Evolutionary conservation across 805 yeast genomes (phyloP).

Genomic region (Priceomyces haplophilus): DNA sequence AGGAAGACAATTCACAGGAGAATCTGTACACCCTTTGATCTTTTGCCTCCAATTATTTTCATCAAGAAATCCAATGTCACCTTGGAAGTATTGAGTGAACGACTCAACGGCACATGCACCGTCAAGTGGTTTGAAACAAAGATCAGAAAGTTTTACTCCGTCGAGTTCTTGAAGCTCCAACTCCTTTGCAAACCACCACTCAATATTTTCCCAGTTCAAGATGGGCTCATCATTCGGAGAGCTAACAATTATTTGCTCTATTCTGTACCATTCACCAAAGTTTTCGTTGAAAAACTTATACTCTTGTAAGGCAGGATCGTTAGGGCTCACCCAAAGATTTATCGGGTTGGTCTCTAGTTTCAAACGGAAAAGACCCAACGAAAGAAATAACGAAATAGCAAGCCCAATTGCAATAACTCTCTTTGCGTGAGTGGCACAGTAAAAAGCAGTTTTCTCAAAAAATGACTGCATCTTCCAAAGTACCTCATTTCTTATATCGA

Average conservation of each 20-base stretch:
- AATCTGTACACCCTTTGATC: conserved; percentile 59
- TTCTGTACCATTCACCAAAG: conserved; percentile 90
- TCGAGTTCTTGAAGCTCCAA: conserved; percentile 35
- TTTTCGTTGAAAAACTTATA: conserved; percentile 68
- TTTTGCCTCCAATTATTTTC: conserved; percentile 55
- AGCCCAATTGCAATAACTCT: conserved; percentile 21
- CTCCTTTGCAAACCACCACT: conserved; percentile 92
- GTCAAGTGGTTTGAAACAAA: conserved; percentile 82
- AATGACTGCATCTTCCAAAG: conserved; percentile 17
- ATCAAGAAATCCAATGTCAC: conserved; percentile 49
- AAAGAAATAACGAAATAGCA: conserved; percentile 40
- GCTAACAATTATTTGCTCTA: conserved; percentile 73
- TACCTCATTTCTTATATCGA: not conserved
- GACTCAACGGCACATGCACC: conserved; percentile 83
- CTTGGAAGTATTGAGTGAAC: conserved; percentile 82
- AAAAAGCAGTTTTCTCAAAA: conserved; percentile 51
- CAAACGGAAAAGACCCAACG: conserved; percentile 50
- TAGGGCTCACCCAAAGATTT: conserved; percentile 84
- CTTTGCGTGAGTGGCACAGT: conserved; percentile 62
- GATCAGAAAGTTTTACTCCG: conserved; percentile 47
- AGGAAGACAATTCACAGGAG: conserved; percentile 90
- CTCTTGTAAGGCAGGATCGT: conserved; percentile 65
- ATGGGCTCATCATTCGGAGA: conserved; percentile 59
- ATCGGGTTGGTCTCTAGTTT: conserved; percentile 77
- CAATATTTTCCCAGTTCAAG: conserved; percentile 57